These are phyloP conservation scores for Calocybe indica DNA, from an alignment of 768 basidiomycete species.

Conservation along the genomic window DNA sequence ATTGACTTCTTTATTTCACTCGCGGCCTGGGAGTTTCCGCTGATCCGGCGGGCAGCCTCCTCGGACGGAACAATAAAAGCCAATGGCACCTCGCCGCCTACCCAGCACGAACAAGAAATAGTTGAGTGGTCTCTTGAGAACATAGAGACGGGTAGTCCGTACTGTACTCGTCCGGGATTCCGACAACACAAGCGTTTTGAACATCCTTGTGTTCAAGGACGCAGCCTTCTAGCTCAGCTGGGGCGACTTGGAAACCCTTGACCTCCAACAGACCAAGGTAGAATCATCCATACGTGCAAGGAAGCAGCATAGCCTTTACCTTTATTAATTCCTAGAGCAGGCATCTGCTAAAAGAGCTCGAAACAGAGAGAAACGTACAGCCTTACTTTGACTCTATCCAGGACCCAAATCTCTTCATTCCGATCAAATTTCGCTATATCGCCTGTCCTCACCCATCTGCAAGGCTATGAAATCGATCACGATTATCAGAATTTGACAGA, in stretches of 20 bases:
- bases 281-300: not conserved
- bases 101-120: slow-evolving; percentile 3
- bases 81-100: slow-evolving; percentile 62
- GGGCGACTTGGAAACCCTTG: slow-evolving; percentile 68
- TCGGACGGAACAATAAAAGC: slow-evolving; percentile 56
- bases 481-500: not conserved
- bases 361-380: too few relatives aligned
- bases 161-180: slow-evolving; percentile 62
- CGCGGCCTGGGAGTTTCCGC: slow-evolving; percentile 19
- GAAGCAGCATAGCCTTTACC: slow-evolving; percentile 9
- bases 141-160: slow-evolving; percentile 1
- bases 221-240: slow-evolving; percentile 69
- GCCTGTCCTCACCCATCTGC: slow-evolving; percentile 64
- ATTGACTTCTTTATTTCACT: slow-evolving; percentile 39
- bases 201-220: slow-evolving; percentile 55
- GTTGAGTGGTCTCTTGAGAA: not conserved
- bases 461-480: slow-evolving; percentile 2
- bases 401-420: slow-evolving; percentile 51
- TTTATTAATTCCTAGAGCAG: slow-evolving; percentile 38
- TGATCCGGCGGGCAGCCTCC: slow-evolving; percentile 30
- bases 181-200: slow-evolving; percentile 57
- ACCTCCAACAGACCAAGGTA: slow-evolving; percentile 29
- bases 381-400: slow-evolving; percentile 59
- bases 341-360: too few relatives aligned
- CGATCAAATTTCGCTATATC: slow-evolving; percentile 53